Evolutionary conservation across 2,329 filamentous ascomycete genomes (phyloP), one percentile per base, ranked within the genome.

Genomic region (Exutisphaerella laricina): DNA sequence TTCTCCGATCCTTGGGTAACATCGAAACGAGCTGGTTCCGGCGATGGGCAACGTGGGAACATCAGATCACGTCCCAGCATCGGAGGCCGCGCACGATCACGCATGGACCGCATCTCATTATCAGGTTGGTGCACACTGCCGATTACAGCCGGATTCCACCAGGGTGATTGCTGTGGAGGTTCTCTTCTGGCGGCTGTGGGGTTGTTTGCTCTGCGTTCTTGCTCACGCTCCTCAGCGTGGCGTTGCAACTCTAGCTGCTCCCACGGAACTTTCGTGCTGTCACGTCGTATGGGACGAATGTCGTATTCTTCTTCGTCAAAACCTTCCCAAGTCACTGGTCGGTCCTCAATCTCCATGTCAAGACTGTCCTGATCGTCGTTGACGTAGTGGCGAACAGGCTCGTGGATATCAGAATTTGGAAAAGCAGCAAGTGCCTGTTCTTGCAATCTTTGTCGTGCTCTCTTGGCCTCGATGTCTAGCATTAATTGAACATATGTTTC

Each of bases 11-110:
- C 65, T 58, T 88, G 84, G 43, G 85, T 82, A 1, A 85, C 81
- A 59, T 94, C 88, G 57, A 94, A 84, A 57, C 87, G 82, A 12
- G 88, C 94, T 41, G 82, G 78, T 63, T 90, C 83, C 4, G 90
- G 90, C 18, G 89, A 95, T 7, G 77, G 74, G 61, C 88, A 95
- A 61, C 77, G 78, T 23, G 88, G 85, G 62, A 96, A 94, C 18
- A 74, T 71, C 41, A 97, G 76, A 53, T 94, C 85, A 44, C 73
- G 70, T 43, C 90, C 90, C 8, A 95, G 78, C 88, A 97, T 94
- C 7, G 90, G 90, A 29, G 90, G 90, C 30, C 74, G 76, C 18
- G 75, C 74, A 31, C 71, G 70, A 47, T 80, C 80, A 16, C 73
- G 73, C 69, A 79, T 76, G 18, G 72, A 70, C 48, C 73, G 68